Evolutionary conservation across 1,139 yeast genomes (phyloP), one percentile per base, ranked within the genome.

Genomic region (Zygosaccharomyces sapae): DNA sequence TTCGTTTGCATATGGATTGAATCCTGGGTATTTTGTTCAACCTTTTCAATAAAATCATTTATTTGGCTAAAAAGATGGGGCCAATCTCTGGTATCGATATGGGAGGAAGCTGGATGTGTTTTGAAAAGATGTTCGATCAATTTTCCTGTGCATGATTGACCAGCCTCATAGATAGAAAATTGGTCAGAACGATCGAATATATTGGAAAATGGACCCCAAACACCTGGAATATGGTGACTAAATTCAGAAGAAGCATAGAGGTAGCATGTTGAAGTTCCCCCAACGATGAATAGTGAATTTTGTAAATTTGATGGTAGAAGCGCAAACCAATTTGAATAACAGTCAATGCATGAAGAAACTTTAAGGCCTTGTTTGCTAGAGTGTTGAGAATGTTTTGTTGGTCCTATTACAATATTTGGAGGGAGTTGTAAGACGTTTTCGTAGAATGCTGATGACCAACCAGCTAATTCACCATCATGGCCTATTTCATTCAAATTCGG

Each of bases 261-360:
- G 50, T 71, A 78, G 52, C 85, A 80, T 0, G 83, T 79, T 4
- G 83, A 78, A 0, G 84, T 80, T 0, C 84, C 84, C 1, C 83
- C 84, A 7, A 78, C 74, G 76, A 79, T 72, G 2, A 77, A 68
- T 16, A 78, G 53, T 6, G 67, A 57, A 7, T 53, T 48, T 10
- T 53, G 53, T 0, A 63, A 50, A 4, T 46, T 29, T 27, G 53
- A 25, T 7, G 59, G 52, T 53, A 62, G 51, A 1, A 74, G 67
- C 1, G 73, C 63, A 6, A 77, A 59, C 77, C 80, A 78, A 2
- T 81, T 78, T 1, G 79, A 75, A 54, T 80, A 79, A 46, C 83
- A 76, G 56, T 80, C 84, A 36, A 79, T 79, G 40, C 68, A 67
- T 2, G 79, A 68, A 0, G 58, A 46, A 2, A 56, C 53, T 2